Percentiles rank a stretch among this genome's conserved stretches.
phyloP scores from a whole-genome alignment of 257 asterid genomes.

The Orobanche coerulescens region DNA sequence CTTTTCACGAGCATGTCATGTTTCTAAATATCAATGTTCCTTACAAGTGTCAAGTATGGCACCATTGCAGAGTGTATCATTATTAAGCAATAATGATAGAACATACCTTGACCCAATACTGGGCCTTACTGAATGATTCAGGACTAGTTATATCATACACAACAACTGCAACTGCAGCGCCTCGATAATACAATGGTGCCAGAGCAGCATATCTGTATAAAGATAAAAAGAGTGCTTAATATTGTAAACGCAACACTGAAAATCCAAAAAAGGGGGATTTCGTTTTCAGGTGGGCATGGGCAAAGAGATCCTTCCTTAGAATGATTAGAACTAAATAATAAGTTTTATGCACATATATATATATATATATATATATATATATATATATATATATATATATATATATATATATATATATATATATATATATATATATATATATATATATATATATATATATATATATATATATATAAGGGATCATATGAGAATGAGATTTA shows the following conservation, averaged over 20 bases:
- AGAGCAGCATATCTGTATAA: slow-evolving; percentile 67
- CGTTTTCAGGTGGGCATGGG: neutral
- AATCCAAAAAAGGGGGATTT: slow-evolving; percentile 1
- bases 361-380: too few relatives aligned
- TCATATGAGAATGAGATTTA: too few relatives aligned
- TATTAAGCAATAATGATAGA: too few relatives aligned
- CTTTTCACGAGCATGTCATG: neutral
- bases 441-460: too few relatives aligned
- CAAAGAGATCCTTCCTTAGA: neutral
- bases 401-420: too few relatives aligned
- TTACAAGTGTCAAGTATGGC: neutral
- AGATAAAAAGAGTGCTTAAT: slow-evolving; percentile 16
- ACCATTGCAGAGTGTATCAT: neutral
- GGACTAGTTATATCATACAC: slow-evolving; percentile 93
- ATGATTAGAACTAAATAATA: neutral
- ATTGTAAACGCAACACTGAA: slow-evolving; percentile 10
- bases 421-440: too few relatives aligned
- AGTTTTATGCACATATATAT: too few relatives aligned
- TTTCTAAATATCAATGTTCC: neutral
- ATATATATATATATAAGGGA: too few relatives aligned
- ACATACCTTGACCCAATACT: slow-evolving; percentile 84
- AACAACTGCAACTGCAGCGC: slow-evolving; percentile 85
- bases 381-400: too few relatives aligned
- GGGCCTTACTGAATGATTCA: slow-evolving; percentile 76
- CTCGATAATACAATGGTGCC: slow-evolving; percentile 83